A percentile compares a stretch with the other conserved stretches of the same genome.
These are phyloP conservation scores for Vaccinium corymbosum DNA, from an alignment of 148 eudicot species.

Conservation along the genomic window DNA sequence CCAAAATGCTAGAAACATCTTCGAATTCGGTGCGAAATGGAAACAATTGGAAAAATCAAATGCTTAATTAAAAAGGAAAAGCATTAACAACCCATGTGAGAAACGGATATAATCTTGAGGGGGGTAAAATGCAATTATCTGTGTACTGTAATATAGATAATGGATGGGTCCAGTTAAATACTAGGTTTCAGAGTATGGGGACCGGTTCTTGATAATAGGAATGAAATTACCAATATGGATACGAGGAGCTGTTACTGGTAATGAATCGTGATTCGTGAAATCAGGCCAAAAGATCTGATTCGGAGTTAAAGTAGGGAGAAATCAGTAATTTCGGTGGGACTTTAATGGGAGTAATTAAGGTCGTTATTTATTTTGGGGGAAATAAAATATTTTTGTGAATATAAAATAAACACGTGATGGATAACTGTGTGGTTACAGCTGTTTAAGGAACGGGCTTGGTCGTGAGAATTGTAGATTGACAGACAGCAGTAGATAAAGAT, in stretches of 20 bases:
- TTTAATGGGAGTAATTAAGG: neutral
- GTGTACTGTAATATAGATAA: neutral
- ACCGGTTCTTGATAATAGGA: neutral
- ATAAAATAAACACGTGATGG: neutral
- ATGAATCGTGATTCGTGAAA: neutral
- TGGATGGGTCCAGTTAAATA: neutral
- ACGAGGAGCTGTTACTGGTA: constrained; percentile 2
- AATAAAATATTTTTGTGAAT: neutral
- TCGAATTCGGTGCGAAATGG: neutral
- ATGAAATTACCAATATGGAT: neutral
- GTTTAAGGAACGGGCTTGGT: neutral
- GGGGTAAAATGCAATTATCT: neutral
- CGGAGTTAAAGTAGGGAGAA: neutral
- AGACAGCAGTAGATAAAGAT: neutral
- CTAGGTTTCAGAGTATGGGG: neutral
- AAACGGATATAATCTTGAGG: neutral
- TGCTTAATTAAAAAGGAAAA: neutral
- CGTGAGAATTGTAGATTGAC: neutral
- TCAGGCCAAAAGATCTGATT: neutral
- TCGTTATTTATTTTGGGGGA: neutral
- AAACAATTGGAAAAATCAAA: neutral
- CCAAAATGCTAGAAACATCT: neutral
- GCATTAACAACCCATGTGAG: neutral
- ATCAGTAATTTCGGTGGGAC: neutral
- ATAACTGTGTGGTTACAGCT: neutral